phyloP scores from a whole-genome alignment of 2,329 filamentous ascomycete species.

The Fusarium verticillioides region DNA sequence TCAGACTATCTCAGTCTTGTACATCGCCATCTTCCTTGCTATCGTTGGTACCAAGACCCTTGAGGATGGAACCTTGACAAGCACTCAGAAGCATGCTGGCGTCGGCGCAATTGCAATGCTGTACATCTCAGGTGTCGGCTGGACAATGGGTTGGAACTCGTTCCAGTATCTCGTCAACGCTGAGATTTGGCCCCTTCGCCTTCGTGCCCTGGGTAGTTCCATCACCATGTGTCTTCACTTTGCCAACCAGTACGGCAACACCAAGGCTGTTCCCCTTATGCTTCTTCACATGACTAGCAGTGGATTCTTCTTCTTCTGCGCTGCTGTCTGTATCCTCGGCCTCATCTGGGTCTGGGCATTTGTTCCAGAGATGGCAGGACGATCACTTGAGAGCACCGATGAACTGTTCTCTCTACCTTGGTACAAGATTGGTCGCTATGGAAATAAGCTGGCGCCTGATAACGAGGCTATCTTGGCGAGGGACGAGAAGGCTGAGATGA shows the following conservation, averaged over 20 bases:
- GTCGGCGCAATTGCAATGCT: constrained; percentile 16
- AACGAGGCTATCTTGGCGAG: constrained; percentile 13
- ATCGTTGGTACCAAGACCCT: constrained; percentile 13
- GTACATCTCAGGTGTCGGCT: constrained; percentile 10
- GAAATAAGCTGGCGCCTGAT: constrained; percentile 33
- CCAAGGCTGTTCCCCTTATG: constrained; percentile 15
- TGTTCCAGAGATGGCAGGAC: constrained; percentile 72
- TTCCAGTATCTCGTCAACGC: constrained; percentile 23
- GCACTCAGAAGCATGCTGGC: constrained; percentile 7
- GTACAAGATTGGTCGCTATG: constrained; percentile 70
- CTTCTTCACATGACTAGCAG: constrained; percentile 4
- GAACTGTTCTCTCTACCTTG: constrained; percentile 72
- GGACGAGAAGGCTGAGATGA: constrained; percentile 18
- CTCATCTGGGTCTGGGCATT: constrained; percentile 72
- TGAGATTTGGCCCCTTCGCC: constrained; percentile 19
- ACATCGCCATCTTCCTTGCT: constrained; percentile 14
- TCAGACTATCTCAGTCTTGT: constrained; percentile 5
- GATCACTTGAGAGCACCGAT: constrained; percentile 70
- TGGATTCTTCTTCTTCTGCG: constrained; percentile 19
- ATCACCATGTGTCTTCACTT: constrained; percentile 20
- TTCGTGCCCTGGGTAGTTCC: constrained; percentile 15
- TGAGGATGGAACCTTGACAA: constrained; percentile 1
- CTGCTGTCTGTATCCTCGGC: constrained; percentile 51
- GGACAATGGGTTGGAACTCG: constrained; percentile 13
- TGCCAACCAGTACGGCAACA: constrained; percentile 21